Conservation (phyloP, 257 asterid species). For the Fraxinus quadrangulata region DNA sequence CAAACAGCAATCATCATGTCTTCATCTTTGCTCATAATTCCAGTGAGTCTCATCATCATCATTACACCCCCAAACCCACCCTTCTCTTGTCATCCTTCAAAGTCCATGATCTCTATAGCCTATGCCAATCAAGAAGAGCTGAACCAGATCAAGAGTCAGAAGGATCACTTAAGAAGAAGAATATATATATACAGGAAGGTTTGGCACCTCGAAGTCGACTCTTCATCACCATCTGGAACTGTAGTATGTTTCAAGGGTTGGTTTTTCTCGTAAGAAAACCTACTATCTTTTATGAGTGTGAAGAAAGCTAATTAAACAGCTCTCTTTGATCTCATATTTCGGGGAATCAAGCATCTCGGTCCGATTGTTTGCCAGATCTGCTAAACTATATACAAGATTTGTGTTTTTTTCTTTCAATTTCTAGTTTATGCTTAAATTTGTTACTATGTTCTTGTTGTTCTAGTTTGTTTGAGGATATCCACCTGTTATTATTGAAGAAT, state of each 20-base stretch:
- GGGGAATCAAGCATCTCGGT: constrained; percentile 59
- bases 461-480: neutral
- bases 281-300: constrained; percentile 15
- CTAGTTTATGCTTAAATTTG: neutral
- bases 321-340: constrained; percentile 17
- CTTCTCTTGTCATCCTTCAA: constrained; percentile 9
- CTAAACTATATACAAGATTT: neutral
- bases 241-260: neutral
- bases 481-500: neutral
- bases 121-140: constrained; percentile 4
- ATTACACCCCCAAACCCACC: constrained; percentile 23
- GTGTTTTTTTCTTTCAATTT: neutral
- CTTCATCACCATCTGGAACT: neutral
- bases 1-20: constrained; percentile 41
- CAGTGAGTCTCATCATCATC: constrained; percentile 27
- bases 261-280: constrained; percentile 26
- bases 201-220: neutral
- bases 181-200: neutral
- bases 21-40: constrained; percentile 35
- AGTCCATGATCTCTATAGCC: neutral
- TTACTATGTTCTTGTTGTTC: neutral
- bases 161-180: neutral
- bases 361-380: constrained; percentile 33
- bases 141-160: constrained; percentile 27
- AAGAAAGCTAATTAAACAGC: constrained; percentile 23